A percentile compares a stretch with the other conserved stretches of the same genome.
Evolutionary conservation across 1,139 yeast species (phyloP).

Genomic region (Sugiyamaella grinbergsii): DNA sequence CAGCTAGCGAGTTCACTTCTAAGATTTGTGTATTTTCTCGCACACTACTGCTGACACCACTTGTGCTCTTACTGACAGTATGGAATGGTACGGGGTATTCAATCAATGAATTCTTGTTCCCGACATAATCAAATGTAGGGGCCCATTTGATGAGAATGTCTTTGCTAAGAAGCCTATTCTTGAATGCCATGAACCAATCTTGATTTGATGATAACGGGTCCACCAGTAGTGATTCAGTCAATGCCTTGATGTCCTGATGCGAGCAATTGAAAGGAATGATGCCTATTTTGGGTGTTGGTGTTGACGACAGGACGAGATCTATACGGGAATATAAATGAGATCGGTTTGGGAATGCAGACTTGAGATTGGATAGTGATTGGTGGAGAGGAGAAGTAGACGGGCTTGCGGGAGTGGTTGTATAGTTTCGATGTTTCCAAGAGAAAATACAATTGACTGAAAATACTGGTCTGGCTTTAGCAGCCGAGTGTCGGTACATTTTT

Average conservation of each 20-base stretch:
- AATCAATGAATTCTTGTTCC: conserved; percentile 42
- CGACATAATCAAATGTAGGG: conserved; percentile 38
- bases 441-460: background rate
- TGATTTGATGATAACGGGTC: conserved; percentile 44
- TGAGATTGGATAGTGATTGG: conserved; percentile 2
- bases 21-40: conserved; percentile 33
- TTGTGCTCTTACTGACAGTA: background rate
- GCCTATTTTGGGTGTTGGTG: conserved; percentile 48
- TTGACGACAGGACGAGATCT: conserved; percentile 4
- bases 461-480: background rate
- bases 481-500: background rate
- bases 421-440: background rate
- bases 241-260: conserved; percentile 34
- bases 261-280: conserved; percentile 38
- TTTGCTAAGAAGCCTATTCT: conserved; percentile 39
- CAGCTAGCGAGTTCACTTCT: conserved; percentile 40
- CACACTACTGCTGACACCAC: conserved; percentile 22
- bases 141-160: conserved; percentile 40
- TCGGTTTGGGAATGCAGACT: conserved; percentile 17
- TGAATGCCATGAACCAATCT: conserved; percentile 39
- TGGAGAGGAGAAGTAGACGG: background rate
- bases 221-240: conserved; percentile 40
- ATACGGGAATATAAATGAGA: conserved; percentile 19
- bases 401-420: background rate
- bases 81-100: conserved; percentile 43